Evolutionary conservation across 2,329 filamentous ascomycete genomes (phyloP), one percentile per base, ranked within the genome.

Genomic region (Clarireedia sp.): DNA sequence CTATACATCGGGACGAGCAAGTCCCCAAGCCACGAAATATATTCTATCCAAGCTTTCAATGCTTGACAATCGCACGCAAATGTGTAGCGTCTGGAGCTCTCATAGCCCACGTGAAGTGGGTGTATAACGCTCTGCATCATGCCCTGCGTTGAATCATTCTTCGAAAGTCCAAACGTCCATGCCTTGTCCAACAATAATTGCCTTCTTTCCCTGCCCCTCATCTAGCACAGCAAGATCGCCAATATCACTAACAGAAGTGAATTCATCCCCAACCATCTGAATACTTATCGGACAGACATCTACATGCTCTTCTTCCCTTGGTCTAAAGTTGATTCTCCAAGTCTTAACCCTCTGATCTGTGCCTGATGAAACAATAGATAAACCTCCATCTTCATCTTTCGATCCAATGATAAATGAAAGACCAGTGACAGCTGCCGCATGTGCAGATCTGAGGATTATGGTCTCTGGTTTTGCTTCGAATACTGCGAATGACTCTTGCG

Each of bases 351-450:
- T 72, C 69, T 86, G 82, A 67, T 86, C 82, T 59, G 83, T 85
- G 64, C 82, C 79, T 33, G 74, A 72, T 8, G 72, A 79, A 26
- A 76, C 71, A 16, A 77, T 65, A 1, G 62, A 49, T 17, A 53
- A 26, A 26, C 4, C 38, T 2, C 36, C 43, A 4, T n/a, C 3
- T 4, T 26, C 29, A 21, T 26, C 12, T 16, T 17, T n/a, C 17
- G 23, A 26, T n/a, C 16, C 24, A 23, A 43, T 29, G 12, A 33
- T n/a, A 21, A 51, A 51, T 14, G 36, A 4, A 37, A 48, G 29
- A 37, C 79, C 81, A 17, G 86, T 90, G 45, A 91, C 74, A 2
- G 87, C 86, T 1, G 87, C 86, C 0, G 85, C 82, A 64, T 94
- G 89, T 0, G 87, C 85, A 2, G 76, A 75, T 23, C 73, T 73